Evolutionary conservation across 2,329 filamentous ascomycete species (phyloP).

Genomic region (Pyrenochaeta sp.): DNA sequence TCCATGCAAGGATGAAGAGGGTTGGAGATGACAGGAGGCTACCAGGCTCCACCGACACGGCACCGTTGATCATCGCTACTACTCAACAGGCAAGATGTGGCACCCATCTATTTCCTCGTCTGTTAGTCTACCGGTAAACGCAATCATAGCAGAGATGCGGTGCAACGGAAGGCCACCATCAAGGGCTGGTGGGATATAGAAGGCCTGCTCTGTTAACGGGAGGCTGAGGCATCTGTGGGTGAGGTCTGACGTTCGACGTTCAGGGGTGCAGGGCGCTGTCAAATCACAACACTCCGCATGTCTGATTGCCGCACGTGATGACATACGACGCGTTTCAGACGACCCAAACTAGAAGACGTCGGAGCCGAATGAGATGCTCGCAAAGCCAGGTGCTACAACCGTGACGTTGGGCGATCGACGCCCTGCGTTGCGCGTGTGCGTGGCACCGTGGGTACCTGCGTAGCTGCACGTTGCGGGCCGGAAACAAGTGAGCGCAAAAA

Average conservation of each 20-base stretch:
- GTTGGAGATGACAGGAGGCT: conserved; percentile 35
- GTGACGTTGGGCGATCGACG: conserved; percentile 22
- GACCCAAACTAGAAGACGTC: conserved; percentile 9
- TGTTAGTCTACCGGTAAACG: neutral
- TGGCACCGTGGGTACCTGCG: conserved; percentile 12
- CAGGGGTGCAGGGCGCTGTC: conserved; percentile 20
- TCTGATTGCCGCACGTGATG: conserved; percentile 27
- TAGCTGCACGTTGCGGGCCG: conserved; percentile 8
- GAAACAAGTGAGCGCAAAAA: conserved; percentile 7
- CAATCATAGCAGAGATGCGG: neutral
- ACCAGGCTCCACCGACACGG: conserved; percentile 18
- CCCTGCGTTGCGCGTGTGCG: conserved; percentile 10
- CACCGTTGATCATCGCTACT: conserved; percentile 12
- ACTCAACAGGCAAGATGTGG: conserved; percentile 7
- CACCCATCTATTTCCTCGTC: neutral
- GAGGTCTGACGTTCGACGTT: conserved; percentile 20
- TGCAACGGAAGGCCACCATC: neutral
- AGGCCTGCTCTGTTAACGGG: conserved; percentile 6
- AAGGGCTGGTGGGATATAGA: neutral
- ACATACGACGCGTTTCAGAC: conserved; percentile 25
- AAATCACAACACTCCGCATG: conserved; percentile 20
- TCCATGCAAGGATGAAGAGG: conserved; percentile 28
- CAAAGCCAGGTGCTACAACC: conserved; percentile 10
- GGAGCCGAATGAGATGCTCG: conserved; percentile 13
- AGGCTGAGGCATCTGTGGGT: conserved; percentile 25